phyloP scores from a whole-genome alignment of 2,329 filamentous ascomycete genomes.

The Colletotrichum truncatum region DNA sequence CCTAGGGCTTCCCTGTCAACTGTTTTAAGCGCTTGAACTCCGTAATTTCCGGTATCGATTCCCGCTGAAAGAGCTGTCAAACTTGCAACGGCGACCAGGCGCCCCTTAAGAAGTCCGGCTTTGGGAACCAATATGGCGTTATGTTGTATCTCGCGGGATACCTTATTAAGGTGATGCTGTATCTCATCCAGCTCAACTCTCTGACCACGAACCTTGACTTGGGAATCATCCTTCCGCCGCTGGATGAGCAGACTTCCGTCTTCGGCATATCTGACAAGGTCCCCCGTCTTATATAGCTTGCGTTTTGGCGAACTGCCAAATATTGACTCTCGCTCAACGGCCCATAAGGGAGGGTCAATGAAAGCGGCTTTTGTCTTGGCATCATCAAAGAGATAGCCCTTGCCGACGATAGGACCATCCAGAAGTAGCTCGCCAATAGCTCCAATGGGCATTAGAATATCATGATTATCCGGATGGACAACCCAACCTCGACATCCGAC shows the following conservation, averaged over 20 bases:
- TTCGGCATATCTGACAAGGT: conserved; percentile 19
- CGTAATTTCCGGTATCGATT: background rate
- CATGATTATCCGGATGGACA: conserved; percentile 32
- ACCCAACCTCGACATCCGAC: conserved; percentile 35
- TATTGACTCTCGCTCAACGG: background rate
- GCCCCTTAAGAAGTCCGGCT: background rate
- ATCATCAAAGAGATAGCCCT: conserved; percentile 19
- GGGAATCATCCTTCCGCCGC: conserved; percentile 32
- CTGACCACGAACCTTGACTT: conserved; percentile 33
- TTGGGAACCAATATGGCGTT: conserved; percentile 1
- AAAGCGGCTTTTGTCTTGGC: conserved; percentile 6
- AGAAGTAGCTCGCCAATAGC: conserved; percentile 24
- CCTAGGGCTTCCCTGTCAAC: background rate
- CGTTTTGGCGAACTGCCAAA: background rate
- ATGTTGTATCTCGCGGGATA: background rate
- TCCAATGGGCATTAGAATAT: conserved; percentile 14
- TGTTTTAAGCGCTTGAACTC: background rate
- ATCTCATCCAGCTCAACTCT: conserved; percentile 22
- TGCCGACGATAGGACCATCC: conserved; percentile 7
- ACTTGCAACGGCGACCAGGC: conserved; percentile 11
- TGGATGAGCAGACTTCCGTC: conserved; percentile 23
- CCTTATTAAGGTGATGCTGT: conserved; percentile 9
- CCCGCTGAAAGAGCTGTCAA: background rate
- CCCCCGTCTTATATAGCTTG: conserved; percentile 29
- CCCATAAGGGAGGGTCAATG: conserved; percentile 5